phyloP scores from a whole-genome alignment of 202 grass and related monocot genomes.

The Musa balbisiana region DNA sequence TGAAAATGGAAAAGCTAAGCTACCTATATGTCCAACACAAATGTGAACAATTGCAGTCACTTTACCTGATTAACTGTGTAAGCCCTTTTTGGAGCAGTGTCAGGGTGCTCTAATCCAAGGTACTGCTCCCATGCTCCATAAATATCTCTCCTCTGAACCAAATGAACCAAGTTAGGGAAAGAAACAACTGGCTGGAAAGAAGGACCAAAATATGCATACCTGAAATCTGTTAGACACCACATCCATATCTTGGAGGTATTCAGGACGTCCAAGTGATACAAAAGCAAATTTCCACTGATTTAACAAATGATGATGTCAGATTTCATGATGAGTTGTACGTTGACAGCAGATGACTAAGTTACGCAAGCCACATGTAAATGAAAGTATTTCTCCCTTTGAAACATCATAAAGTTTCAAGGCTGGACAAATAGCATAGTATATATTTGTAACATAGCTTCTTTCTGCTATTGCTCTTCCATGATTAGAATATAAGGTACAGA shows the following conservation, averaged over 20 bases:
- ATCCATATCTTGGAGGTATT: conserved; percentile 84
- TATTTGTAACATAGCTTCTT: too few relatives aligned
- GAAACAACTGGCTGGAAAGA: neutral
- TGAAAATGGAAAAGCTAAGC: neutral
- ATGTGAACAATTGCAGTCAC: neutral
- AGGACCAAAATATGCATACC: conserved; percentile 39
- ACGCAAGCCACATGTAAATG: too few relatives aligned
- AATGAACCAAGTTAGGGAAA: conserved; percentile 1
- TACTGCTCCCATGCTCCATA: conserved; percentile 99
- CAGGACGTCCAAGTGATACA: conserved; percentile 70
- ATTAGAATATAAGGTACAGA: too few relatives aligned
- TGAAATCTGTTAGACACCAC: conserved; percentile 65
- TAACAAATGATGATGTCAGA: conserved; percentile 8
- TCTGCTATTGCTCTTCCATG: too few relatives aligned
- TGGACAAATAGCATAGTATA: too few relatives aligned
- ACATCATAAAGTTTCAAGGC: too few relatives aligned
- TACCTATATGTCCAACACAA: neutral
- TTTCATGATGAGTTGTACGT: neutral
- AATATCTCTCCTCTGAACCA: conserved; percentile 72
- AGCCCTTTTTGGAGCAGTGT: conserved; percentile 74
- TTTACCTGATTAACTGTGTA: conserved; percentile 71
- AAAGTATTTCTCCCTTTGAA: too few relatives aligned
- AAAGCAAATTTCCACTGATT: conserved; percentile 95
- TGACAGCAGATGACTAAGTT: too few relatives aligned
- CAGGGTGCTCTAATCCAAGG: conserved; percentile 86